Percentiles rank a stretch among this genome's conserved stretches.
Evolutionary conservation across 805 yeast species (phyloP).

Genomic region (Priceomyces melissophilus): DNA sequence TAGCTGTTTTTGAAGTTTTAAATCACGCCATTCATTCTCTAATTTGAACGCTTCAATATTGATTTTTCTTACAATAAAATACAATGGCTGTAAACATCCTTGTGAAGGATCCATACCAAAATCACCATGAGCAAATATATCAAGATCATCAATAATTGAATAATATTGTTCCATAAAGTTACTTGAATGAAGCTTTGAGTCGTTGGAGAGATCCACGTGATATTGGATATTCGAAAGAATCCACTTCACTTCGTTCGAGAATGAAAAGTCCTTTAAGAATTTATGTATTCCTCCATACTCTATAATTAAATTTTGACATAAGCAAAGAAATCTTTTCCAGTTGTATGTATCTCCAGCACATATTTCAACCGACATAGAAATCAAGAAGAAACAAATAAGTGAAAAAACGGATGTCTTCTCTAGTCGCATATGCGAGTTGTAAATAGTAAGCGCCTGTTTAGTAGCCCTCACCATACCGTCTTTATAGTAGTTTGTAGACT

Average conservation of each 20-base stretch:
- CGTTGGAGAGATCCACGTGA: constrained; percentile 17
- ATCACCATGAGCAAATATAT: constrained; percentile 12
- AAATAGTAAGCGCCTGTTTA: not conserved
- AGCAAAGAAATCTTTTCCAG: not conserved
- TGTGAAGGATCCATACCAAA: constrained; percentile 26
- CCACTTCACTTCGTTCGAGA: constrained; percentile 1
- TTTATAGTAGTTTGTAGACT: not conserved
- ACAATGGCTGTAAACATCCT: constrained; percentile 18
- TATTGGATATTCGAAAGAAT: constrained; percentile 18
- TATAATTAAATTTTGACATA: constrained; percentile 7
- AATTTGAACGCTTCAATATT: constrained; percentile 1
- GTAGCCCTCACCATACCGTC: not conserved
- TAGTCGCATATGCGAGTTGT: too few species aligned
- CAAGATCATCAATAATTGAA: constrained; percentile 6
- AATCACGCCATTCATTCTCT: constrained; percentile 1
- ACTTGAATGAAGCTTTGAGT: constrained; percentile 14
- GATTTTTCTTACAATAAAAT: constrained; percentile 16
- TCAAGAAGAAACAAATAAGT: not conserved
- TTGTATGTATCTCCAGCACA: not conserved
- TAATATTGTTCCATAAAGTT: constrained; percentile 11
- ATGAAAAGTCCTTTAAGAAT: constrained; percentile 11
- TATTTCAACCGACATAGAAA: not conserved
- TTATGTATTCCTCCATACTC: constrained; percentile 14
- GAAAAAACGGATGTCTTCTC: not conserved
- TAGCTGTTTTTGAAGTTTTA: not conserved